phyloP scores from a whole-genome alignment of 2,329 filamentous ascomycete genomes.

The Exophiala lecanii-corni region DNA sequence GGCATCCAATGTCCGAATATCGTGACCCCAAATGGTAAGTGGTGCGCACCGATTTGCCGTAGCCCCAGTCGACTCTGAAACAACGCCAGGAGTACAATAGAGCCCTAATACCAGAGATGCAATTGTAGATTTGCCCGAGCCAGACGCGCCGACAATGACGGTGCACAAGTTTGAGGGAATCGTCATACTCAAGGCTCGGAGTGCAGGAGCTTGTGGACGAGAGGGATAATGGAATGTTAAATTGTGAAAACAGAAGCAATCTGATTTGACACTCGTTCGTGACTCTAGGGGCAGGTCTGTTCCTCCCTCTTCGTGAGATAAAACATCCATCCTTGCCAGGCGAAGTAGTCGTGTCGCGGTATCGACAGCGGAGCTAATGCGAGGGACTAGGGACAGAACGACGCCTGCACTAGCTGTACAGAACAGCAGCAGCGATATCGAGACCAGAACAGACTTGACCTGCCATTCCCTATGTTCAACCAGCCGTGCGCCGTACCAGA shows the following conservation, averaged over 20 bases:
- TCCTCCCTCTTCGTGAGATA: slow-evolving; percentile 57
- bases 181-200: slow-evolving; percentile 62
- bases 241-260: slow-evolving; percentile 56
- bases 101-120: slow-evolving; percentile 69
- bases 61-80: slow-evolving; percentile 1
- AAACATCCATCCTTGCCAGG: slow-evolving; percentile 50
- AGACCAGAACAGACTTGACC: slow-evolving; percentile 61
- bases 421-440: slow-evolving; percentile 80
- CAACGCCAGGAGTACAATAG: slow-evolving; percentile 44
- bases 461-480: slow-evolving; percentile 48
- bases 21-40: slow-evolving; percentile 53
- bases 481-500: slow-evolving; percentile 73
- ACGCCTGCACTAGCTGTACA: slow-evolving; percentile 68
- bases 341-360: slow-evolving; percentile 68
- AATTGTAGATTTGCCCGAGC: slow-evolving; percentile 88
- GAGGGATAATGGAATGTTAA: slow-evolving; percentile 70
- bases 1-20: slow-evolving; percentile 58
- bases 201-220: slow-evolving; percentile 48
- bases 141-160: slow-evolving; percentile 77
- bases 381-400: slow-evolving; percentile 71
- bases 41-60: slow-evolving; percentile 30
- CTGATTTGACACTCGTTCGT: slow-evolving; percentile 29
- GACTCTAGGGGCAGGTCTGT: slow-evolving; percentile 34
- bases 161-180: slow-evolving; percentile 62
- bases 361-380: slow-evolving; percentile 69